Evolutionary conservation across 75 land plant species (phyloP).

Genomic region (Gnetum montanum): DNA sequence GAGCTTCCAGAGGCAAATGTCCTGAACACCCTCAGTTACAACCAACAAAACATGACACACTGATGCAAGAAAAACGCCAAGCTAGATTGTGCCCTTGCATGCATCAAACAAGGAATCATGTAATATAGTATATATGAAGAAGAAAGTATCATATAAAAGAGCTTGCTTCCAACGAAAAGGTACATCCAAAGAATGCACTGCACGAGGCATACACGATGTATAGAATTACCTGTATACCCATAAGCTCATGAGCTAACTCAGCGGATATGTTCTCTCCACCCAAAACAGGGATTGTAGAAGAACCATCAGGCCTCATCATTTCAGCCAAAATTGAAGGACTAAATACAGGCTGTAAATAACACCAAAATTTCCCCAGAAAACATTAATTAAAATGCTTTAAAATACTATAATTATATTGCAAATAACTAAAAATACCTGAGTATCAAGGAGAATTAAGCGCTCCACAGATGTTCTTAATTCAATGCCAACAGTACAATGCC

Average conservation of each 20-base stretch:
- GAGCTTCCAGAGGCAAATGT: constrained; percentile 74
- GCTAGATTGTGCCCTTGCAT: constrained; percentile 84
- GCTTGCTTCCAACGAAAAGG: too few relatives aligned
- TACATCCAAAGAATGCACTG: too few relatives aligned
- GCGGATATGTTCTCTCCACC: constrained; percentile 76
- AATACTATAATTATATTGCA: not conserved
- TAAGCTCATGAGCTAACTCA: constrained; percentile 90
- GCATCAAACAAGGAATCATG: constrained; percentile 9
- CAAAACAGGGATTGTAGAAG: constrained; percentile 61
- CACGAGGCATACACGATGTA: too few relatives aligned
- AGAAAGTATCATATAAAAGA: too few relatives aligned
- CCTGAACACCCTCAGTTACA: constrained; percentile 86
- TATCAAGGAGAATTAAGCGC: constrained; percentile 87
- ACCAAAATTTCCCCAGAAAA: too few relatives aligned
- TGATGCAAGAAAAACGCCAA: constrained; percentile 86
- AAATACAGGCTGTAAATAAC: constrained; percentile 76
- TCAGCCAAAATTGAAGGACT: constrained; percentile 82
- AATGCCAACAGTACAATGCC: constrained; percentile 80
- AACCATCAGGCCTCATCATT: constrained; percentile 93
- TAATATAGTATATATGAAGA: too few relatives aligned
- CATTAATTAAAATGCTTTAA: not conserved
- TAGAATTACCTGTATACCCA: constrained; percentile 81
- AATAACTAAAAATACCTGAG: constrained; percentile 48
- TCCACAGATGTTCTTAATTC: constrained; percentile 81
- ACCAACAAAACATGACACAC: constrained; percentile 80